phyloP scores from a whole-genome alignment of 768 basidiomycete species.

The Auricularia auricula-judae region DNA sequence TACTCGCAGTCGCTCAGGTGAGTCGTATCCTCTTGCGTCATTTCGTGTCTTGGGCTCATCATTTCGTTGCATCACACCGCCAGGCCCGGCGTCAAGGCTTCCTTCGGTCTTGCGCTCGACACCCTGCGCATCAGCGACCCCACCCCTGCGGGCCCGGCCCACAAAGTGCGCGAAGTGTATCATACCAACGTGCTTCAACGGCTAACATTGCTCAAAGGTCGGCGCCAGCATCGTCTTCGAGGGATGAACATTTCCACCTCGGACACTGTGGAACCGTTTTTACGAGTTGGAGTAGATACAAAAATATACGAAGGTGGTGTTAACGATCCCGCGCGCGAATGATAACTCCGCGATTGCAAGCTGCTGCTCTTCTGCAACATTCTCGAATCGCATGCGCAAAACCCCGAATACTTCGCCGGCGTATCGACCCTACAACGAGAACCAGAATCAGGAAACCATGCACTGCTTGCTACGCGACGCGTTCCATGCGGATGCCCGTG shows the following conservation, averaged over 20 bases:
- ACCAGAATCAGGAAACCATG: too few species aligned
- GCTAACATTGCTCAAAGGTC: slow-evolving; percentile 19
- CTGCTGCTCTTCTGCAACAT: too few species aligned
- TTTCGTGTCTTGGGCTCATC: neutral
- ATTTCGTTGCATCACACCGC: neutral
- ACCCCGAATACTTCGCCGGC: too few species aligned
- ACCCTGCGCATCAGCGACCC: slow-evolving; percentile 81
- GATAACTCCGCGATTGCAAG: too few species aligned
- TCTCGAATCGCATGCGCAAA: too few species aligned
- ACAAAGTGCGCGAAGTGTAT: slow-evolving; percentile 36
- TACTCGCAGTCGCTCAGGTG: slow-evolving; percentile 81
- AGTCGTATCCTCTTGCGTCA: slow-evolving; percentile 10
- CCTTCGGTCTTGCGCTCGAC: slow-evolving; percentile 92
- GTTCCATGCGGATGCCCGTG: too few species aligned
- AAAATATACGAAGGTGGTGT: neutral
- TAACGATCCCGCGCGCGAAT: neutral
- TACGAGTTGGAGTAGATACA: neutral
- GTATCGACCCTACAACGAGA: too few species aligned
- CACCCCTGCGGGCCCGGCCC: slow-evolving; percentile 43
- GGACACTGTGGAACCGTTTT: neutral
- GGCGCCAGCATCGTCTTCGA: slow-evolving; percentile 70
- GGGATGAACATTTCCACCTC: slow-evolving; percentile 14
- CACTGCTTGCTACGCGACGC: too few species aligned
- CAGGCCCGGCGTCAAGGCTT: slow-evolving; percentile 80
- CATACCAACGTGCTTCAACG: too few species aligned